Evolutionary conservation across 2,329 filamentous ascomycete genomes (phyloP).

Genomic region (Elsinoe fawcettii): DNA sequence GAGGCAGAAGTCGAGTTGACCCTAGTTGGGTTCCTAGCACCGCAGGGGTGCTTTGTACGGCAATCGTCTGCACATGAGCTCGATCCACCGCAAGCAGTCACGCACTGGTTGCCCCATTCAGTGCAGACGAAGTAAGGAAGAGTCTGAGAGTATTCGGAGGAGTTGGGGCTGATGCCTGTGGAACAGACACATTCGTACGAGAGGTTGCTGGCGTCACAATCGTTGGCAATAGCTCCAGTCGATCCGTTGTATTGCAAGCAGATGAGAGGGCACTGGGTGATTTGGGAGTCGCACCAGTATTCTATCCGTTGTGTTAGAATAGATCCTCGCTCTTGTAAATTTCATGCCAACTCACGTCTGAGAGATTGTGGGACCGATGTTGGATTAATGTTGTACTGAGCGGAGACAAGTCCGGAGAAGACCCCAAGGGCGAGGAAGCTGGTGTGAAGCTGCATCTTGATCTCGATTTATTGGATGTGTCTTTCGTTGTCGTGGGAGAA

Average conservation of each 20-base stretch:
- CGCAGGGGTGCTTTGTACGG: slow-evolving; percentile 61
- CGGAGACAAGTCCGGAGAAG: slow-evolving; percentile 47
- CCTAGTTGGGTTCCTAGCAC: slow-evolving; percentile 56
- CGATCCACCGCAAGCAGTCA: slow-evolving; percentile 46
- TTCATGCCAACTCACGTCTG: slow-evolving; percentile 41
- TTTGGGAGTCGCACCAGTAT: slow-evolving; percentile 58
- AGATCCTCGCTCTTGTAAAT: background rate
- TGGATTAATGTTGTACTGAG: slow-evolving; percentile 56
- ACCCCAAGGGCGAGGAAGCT: slow-evolving; percentile 44
- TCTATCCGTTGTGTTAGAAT: background rate
- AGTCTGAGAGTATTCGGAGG: slow-evolving; percentile 69
- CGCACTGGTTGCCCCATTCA: slow-evolving; percentile 62
- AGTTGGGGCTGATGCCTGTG: slow-evolving; percentile 58
- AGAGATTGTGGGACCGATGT: slow-evolving; percentile 46
- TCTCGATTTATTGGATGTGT: background rate
- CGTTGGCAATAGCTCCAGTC: slow-evolving; percentile 45
- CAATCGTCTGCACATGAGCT: slow-evolving; percentile 54
- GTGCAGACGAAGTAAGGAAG: slow-evolving; percentile 70
- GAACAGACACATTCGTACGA: slow-evolving; percentile 67
- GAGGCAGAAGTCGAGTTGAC: slow-evolving; percentile 50
- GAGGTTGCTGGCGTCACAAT: slow-evolving; percentile 59
- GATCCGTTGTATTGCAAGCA: slow-evolving; percentile 54
- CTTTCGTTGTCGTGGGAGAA: background rate
- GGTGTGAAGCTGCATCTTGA: slow-evolving; percentile 37
- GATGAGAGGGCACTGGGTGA: slow-evolving; percentile 60